Percentiles rank a stretch among this genome's conserved stretches.
Evolutionary conservation across 176 grass and related monocot genomes (phyloP).

Genomic region (Hordeum marinum): DNA sequence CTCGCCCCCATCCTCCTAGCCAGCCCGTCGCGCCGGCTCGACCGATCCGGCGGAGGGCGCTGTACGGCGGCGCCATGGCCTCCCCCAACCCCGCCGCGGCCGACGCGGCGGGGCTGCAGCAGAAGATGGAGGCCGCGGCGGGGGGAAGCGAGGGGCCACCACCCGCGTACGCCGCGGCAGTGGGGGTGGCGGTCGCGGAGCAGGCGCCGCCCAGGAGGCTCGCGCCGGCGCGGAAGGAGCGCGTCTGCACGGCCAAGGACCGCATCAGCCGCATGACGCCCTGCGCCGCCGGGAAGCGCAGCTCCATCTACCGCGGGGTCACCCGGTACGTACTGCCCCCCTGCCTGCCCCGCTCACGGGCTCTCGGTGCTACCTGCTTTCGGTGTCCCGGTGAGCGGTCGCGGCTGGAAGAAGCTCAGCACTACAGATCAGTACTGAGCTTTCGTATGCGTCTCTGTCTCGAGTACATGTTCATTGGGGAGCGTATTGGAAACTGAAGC

Average conservation of each 20-base stretch:
- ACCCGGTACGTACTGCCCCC: slow-evolving; percentile 50
- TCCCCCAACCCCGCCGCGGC: slow-evolving; percentile 41
- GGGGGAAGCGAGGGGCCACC: neutral
- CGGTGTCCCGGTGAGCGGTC: neutral
- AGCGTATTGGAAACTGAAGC: neutral
- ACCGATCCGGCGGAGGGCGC: neutral
- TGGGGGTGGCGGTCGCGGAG: neutral
- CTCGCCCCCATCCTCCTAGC: neutral
- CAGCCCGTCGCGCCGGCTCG: neutral
- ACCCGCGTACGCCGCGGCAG: slow-evolving; percentile 13
- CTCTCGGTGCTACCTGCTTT: neutral
- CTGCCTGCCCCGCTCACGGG: neutral
- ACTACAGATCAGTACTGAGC: neutral
- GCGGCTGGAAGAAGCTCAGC: no score
- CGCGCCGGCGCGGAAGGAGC: slow-evolving; percentile 59
- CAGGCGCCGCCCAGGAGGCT: slow-evolving; percentile 48
- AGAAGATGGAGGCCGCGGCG: slow-evolving; percentile 48
- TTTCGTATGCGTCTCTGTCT: neutral
- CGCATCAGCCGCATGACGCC: slow-evolving; percentile 99
- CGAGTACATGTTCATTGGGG: neutral
- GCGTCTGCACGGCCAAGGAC: slow-evolving; percentile 96
- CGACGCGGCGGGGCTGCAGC: slow-evolving; percentile 40
- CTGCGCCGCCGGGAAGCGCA: slow-evolving; percentile 92
- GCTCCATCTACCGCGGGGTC: slow-evolving; percentile 98
- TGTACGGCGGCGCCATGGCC: slow-evolving; percentile 32